Evolutionary conservation across 78 protist species (phyloP).

Genomic region (Bodo saltans): DNA sequence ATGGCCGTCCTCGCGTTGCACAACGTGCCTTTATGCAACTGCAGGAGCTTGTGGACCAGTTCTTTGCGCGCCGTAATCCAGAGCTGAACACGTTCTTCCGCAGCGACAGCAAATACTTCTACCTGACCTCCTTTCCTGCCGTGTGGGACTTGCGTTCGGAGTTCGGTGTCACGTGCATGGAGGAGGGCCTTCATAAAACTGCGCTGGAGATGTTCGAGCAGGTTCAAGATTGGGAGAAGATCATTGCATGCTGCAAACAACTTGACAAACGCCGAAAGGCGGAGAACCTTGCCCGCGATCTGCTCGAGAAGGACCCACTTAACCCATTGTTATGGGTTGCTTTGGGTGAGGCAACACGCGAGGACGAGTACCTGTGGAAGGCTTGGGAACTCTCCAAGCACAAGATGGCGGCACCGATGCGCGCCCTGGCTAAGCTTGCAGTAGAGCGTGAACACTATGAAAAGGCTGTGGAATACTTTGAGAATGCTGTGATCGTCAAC

Average conservation of each 20-base stretch:
- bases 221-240: background rate
- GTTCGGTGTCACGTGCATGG: background rate
- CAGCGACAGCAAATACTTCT: background rate
- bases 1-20: background rate
- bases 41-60: background rate
- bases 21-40: constrained; percentile 9
- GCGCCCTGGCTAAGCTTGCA: constrained; percentile 5
- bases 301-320: constrained; percentile 1
- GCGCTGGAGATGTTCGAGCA: constrained; percentile 12
- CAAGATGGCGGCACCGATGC: background rate
- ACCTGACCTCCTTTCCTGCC: constrained; percentile 4
- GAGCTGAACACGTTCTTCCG: background rate
- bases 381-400: constrained; percentile 14
- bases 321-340: background rate
- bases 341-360: constrained; percentile 19
- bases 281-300: constrained; percentile 3
- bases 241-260: constrained; percentile 3
- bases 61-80: background rate
- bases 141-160: constrained; percentile 1
- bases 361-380: constrained; percentile 6
- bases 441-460: constrained; percentile 4
- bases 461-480: constrained; percentile 16
- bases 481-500: constrained; percentile 9
- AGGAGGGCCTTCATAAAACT: background rate
- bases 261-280: constrained; percentile 17